A percentile compares a stretch with the other conserved stretches of the same genome.
phyloP scores from a whole-genome alignment of 768 basidiomycete genomes.

The Termitomyces sp. region DNA sequence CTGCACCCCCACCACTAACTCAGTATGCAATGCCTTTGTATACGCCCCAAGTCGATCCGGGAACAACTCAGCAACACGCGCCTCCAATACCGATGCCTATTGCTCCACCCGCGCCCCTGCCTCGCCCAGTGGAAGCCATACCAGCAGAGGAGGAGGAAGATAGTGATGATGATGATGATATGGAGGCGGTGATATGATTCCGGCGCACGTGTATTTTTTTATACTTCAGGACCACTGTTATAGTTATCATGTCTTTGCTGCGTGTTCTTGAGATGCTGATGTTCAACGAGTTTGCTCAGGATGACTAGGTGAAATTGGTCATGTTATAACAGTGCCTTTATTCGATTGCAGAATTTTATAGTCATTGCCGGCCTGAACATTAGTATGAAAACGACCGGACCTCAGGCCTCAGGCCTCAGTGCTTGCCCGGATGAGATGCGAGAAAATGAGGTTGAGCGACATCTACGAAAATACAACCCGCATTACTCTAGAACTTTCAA shows the following conservation, averaged over 20 bases:
- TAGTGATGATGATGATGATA: conserved; percentile 36
- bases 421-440: too few species aligned
- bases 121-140: neutral
- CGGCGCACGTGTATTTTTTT: neutral
- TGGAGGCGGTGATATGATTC: conserved; percentile 36
- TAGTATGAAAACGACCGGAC: too few species aligned
- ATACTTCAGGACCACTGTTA: neutral
- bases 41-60: neutral
- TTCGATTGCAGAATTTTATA: too few species aligned
- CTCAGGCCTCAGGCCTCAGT: too few species aligned
- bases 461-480: too few species aligned
- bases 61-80: neutral
- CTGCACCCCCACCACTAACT: neutral
- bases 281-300: too few species aligned
- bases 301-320: too few species aligned
- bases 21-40: neutral
- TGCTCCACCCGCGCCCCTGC: neutral
- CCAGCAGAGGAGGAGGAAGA: conserved; percentile 13
- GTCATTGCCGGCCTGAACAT: too few species aligned
- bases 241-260: too few species aligned
- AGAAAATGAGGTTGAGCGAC: too few species aligned
- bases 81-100: neutral
- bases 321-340: too few species aligned
- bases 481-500: too few species aligned
- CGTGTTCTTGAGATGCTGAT: neutral